A percentile compares a stretch with the other conserved stretches of the same genome.
These are phyloP conservation scores for Biancaea sappan DNA, from an alignment of 306 rosid genomes.

Conservation along the genomic window DNA sequence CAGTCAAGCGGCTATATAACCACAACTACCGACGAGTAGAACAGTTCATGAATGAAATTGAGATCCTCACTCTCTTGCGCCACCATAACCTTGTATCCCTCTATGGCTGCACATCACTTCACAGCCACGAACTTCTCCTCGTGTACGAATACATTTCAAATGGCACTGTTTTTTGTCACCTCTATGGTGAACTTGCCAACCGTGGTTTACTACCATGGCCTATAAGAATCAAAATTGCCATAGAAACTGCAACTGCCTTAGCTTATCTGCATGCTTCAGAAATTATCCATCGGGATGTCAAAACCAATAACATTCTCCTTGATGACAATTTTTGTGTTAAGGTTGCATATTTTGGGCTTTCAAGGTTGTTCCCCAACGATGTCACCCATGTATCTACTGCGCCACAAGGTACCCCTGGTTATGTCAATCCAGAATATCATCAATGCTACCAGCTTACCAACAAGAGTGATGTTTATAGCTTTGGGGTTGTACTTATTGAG, in stretches of 20 bases:
- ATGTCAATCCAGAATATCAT: conserved; percentile 70
- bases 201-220: conserved; percentile 52
- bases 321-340: conserved; percentile 52
- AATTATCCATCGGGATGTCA: conserved; percentile 68
- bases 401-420: conserved; percentile 79
- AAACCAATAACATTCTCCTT: conserved; percentile 69
- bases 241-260: conserved; percentile 65
- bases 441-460: conserved; percentile 63
- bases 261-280: conserved; percentile 68
- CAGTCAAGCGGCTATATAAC: conserved; percentile 62
- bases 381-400: conserved; percentile 67
- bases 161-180: conserved; percentile 69
- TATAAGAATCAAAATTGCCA: conserved; percentile 55
- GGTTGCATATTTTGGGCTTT: conserved; percentile 76
- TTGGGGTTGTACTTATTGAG: conserved; percentile 67
- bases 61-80: conserved; percentile 62
- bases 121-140: conserved; percentile 60
- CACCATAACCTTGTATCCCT: conserved; percentile 66
- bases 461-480: conserved; percentile 74
- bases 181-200: conserved; percentile 48
- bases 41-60: conserved; percentile 70
- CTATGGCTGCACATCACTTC: conserved; percentile 70
- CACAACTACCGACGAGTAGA: conserved; percentile 55
- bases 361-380: conserved; percentile 57
- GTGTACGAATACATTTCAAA: conserved; percentile 70